A percentile compares a stretch with the other conserved stretches of the same genome.
Evolutionary conservation across 2,329 filamentous ascomycete genomes (phyloP).

Genomic region (Penicillium sp.): DNA sequence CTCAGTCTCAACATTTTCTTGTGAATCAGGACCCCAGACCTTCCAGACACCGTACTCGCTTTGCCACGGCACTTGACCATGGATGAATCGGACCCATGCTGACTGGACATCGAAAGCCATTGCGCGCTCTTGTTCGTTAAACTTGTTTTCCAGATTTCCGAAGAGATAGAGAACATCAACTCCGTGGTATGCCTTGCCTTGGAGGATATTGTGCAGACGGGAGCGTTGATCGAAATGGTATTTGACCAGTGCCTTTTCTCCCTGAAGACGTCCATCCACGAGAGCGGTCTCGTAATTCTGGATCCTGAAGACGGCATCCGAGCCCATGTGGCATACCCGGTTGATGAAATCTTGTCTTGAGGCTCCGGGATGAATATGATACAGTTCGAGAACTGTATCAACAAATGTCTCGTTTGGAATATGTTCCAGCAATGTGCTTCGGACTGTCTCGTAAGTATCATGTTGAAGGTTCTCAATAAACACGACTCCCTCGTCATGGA

Average conservation of each 20-base stretch:
- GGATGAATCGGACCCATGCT: slow-evolving; percentile 9
- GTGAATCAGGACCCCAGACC: slow-evolving; percentile 9
- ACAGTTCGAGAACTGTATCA: slow-evolving; percentile 1
- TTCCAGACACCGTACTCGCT: slow-evolving; percentile 5
- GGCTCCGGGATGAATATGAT: slow-evolving; percentile 4
- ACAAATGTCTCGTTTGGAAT: slow-evolving; percentile 5
- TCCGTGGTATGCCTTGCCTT: slow-evolving; percentile 9
- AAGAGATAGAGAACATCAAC: slow-evolving; percentile 12
- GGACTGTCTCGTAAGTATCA: slow-evolving; percentile 6
- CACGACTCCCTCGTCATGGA: slow-evolving; percentile 12
- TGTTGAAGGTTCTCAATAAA: slow-evolving; percentile 7
- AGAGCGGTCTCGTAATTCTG: slow-evolving; percentile 6
- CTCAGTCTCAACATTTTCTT: slow-evolving; percentile 6
- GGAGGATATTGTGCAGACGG: slow-evolving; percentile 3
- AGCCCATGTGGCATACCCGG: slow-evolving; percentile 4
- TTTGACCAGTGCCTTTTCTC: slow-evolving; percentile 7
- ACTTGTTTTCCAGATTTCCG: slow-evolving; percentile 4
- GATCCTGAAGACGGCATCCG: slow-evolving; percentile 8
- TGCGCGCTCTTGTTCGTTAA: slow-evolving; percentile 4
- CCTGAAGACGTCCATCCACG: slow-evolving; percentile 5
- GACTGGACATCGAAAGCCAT: slow-evolving; percentile 3
- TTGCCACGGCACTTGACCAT: slow-evolving; percentile 8
- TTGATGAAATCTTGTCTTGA: slow-evolving; percentile 1
- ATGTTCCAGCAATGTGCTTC: slow-evolving; percentile 4
- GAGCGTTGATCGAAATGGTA: slow-evolving; percentile 15